Evolutionary conservation across 805 yeast species (phyloP), one percentile per base, ranked within the genome.

Genomic region (Candida anglica): DNA sequence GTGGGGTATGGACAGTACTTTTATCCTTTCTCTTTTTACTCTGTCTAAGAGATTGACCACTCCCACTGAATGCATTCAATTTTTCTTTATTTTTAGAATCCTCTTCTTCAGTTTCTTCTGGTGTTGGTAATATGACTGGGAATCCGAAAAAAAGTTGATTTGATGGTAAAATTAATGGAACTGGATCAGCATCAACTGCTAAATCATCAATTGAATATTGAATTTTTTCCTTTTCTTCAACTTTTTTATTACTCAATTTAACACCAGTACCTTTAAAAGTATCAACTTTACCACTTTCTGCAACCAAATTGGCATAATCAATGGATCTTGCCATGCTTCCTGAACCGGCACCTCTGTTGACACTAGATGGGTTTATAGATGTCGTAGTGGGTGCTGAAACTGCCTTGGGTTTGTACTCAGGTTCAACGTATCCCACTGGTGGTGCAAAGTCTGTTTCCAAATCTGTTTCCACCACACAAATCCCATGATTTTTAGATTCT

Each of bases 381-480:
- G 19, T 15, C 1, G 61, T 57, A 19, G 71, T 52, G 9, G 19
- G 10, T 1, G 61, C 47, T 35, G 59, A 59, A n/a, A 57, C 50
- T 10, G 53, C 52, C 28, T 61, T 58, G 14, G 77, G 76, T 36
- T 61, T 68, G 42, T 66, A 54, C 38, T 85, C 88, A 1, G 96
- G 96, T 53, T 91, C 98, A 14, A 86, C 96, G 54, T 93, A 93
- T 0, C 99, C 99, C 4, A 91, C 96, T 0, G 99, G 99, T 2
- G 98, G 96, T 2, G 97, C 98, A 66, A 93, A 93, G 53, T 93
- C 99, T 0, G 97, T 95, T 39, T 86, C 95, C 41, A 93, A 69
- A 63, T 93, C 98, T 0, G 98, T 93, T 55, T 93, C 99, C 18
- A 93, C 86, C 4, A 93, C 96, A 68, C 97, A 91, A 10, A 91